Percentiles rank a stretch among this genome's conserved stretches.
phyloP scores from a whole-genome alignment of 768 basidiomycete species.

The Boletus subparvulus region DNA sequence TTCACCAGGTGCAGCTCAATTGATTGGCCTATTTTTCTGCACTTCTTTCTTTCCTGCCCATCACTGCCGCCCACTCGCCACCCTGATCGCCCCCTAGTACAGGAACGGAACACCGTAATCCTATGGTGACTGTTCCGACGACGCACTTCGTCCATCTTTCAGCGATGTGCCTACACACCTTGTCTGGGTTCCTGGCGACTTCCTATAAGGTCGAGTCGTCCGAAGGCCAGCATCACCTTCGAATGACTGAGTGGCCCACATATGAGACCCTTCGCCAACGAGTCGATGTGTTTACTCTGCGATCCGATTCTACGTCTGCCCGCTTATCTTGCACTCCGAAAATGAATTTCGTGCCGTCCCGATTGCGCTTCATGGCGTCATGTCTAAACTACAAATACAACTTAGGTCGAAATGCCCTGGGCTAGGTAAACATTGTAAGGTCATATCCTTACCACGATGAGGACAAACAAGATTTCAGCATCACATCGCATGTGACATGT shows the following conservation, averaged over 20 bases:
- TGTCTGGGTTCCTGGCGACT: background rate
- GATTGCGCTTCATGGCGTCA: background rate
- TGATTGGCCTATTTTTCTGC: background rate
- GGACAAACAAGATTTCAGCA: background rate
- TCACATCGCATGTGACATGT: background rate
- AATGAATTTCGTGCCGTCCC: background rate
- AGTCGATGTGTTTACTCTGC: background rate
- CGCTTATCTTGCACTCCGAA: background rate
- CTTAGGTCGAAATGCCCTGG: no score
- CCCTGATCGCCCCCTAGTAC: no score
- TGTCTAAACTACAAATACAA: background rate
- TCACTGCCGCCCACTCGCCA: no score
- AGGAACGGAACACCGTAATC: no score
- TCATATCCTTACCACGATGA: background rate
- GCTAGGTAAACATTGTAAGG: background rate
- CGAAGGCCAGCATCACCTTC: no score
- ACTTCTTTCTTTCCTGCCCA: no score
- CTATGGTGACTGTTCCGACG: no score
- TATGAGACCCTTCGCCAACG: no score
- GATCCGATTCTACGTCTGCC: no score
- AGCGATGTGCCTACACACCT: no score
- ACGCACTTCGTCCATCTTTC: no score
- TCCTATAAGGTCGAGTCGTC: background rate
- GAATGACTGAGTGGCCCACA: no score
- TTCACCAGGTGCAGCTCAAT: background rate